Evolutionary conservation across 2,329 filamentous ascomycete species (phyloP), one percentile per base, ranked within the genome.

Genomic region (Akanthomyces uredinophilus): DNA sequence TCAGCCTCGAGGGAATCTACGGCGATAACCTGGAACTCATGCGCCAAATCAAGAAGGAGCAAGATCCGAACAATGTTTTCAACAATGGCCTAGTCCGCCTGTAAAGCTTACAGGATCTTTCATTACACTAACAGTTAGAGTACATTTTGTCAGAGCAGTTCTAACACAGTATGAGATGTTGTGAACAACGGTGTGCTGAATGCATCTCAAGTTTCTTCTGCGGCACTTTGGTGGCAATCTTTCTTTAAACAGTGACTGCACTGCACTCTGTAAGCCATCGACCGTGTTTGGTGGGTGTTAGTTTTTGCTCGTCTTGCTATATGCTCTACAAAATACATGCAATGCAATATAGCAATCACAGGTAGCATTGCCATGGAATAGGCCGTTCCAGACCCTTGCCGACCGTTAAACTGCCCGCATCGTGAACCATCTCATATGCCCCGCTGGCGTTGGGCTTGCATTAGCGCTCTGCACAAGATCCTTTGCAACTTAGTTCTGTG

Each of bases 51-150:
- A 63, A 78, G 65, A 67, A 66, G 60, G 67, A 71, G 49, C 73
- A 73, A 52, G 75, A 77, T 47, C 71, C 73, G 0, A 61, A 70
- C 4, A 74, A 76, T 63, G 68, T 74, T 1, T 78, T 77, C 62
- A 73, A 68, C 41, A 39, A 60, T 16, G 49, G 58, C 1, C 49
- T 60, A 20, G 49, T 60, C 32, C 41, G 58, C 14, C 16, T 60
- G 29, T 60, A 47, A 39, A 41, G 6, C 18, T 8, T 24, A 18
- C 8, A 43, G 13, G 10, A 11, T 44, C 1, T 11, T 14, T 35
- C 4, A 16, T 39, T 6, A 13, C 16, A 27, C n/a, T n/a, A 7
- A 35, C 37, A 3, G 37, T 10, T 14, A 39, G 37, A 39, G 4
- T 39, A 16, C 13, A 16, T 13, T 16, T 4, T 16, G 14, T 2